These are phyloP conservation scores for Byssothecium circinans DNA, from an alignment of 2,329 filamentous ascomycete species.

Conservation along the genomic window DNA sequence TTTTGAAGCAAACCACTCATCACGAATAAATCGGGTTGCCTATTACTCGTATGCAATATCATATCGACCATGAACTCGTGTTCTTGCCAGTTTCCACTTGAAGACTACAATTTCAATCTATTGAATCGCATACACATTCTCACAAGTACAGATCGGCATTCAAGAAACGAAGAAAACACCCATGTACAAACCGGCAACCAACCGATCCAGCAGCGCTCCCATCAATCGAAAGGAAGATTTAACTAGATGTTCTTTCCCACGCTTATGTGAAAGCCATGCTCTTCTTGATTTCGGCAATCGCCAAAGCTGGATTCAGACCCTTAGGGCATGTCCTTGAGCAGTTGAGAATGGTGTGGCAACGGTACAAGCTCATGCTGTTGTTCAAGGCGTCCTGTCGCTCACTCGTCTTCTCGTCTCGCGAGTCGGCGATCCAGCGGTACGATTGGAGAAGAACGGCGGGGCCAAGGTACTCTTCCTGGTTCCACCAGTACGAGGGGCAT, in stretches of 20 bases:
- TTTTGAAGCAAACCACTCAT: neutral
- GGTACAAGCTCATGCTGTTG: conserved; percentile 98
- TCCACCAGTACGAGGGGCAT: conserved; percentile 99
- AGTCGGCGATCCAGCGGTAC: conserved; percentile 96
- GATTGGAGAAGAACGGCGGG: conserved; percentile 96
- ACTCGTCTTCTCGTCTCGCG: conserved; percentile 83
- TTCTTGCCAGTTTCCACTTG: neutral
- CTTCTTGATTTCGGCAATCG: conserved; percentile 99
- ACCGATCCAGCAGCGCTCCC: neutral
- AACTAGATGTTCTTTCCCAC: neutral
- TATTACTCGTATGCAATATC: neutral
- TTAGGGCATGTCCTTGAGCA: conserved; percentile 98
- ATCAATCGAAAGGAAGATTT: neutral
- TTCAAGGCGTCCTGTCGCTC: conserved; percentile 90
- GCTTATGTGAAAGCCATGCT: conserved; percentile 67
- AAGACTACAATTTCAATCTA: conserved; percentile 12
- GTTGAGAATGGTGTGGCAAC: conserved; percentile 99
- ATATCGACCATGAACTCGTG: neutral
- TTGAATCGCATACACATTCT: conserved; percentile 22
- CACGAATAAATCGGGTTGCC: no score
- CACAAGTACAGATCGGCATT: conserved; percentile 20
- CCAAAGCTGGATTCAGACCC: conserved; percentile 92
- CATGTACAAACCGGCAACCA: conserved; percentile 7
- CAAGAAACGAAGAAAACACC: conserved; percentile 15
- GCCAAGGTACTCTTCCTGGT: conserved; percentile 96